Base-by-base conservation (phyloP, 2,329 filamentous ascomycete genomes). In the Calonectria montana region DNA sequence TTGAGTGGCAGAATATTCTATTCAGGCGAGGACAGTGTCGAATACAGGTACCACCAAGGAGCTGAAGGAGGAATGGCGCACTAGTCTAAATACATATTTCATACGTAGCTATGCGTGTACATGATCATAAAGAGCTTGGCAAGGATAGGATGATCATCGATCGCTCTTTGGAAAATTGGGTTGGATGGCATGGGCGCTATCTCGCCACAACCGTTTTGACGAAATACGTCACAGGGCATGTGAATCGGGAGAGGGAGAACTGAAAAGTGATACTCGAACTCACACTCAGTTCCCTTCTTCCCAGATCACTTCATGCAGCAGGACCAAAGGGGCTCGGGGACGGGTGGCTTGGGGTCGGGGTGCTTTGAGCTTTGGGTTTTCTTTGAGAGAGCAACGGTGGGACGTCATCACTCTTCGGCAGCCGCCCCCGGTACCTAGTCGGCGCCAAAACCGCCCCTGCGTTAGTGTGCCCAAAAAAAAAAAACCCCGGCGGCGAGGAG, bases 381-480 rank as follows among this genome's bases (percentile, higher is more conserved):
- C 45, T 62, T 41, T n/a, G 25, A 45, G 43, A 15, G 57, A 45
- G 57, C 37, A 62, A 45, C 39, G 39, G 37, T 29, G 57, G 67
- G 31, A 48, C 50, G 62, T 43, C 61, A 57, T 57, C 48, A 35
- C 48, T 59, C 21, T 47, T 27, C 8, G 55, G 23, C 45, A 25
- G 31, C 21, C 29, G 23, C 43, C 53, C 39, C 47, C 45, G 64
- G 57, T 59, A 70, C 61, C 57, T 68, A 43, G 68, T 63, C 47
- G 45, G 62, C 57, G 65, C 63, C 68, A 71, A 72, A 72, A 29
- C 59, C 29, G 47, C 69, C 73, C 73, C 72, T 75, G 73, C 73
- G 71, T 69, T 74, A 75, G 73, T 75, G 73, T 45, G 48, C 16
- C 43, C 27, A 25, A 27, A 47, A 50, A 50, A 59, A 53, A 53